Evolutionary conservation across 345 rosid species (phyloP).

Genomic region (Eutrema yunnanense): DNA sequence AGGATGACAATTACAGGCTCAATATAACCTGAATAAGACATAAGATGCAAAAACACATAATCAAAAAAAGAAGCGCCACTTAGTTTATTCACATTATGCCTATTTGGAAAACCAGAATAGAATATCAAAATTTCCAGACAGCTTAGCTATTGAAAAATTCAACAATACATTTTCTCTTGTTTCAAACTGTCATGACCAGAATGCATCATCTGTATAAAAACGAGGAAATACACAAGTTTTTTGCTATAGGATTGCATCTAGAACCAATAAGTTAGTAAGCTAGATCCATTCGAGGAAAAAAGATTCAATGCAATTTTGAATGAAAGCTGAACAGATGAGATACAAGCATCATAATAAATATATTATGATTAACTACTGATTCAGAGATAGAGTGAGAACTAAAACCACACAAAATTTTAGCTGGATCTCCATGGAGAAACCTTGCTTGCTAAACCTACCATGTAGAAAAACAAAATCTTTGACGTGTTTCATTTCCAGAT

Average conservation of each 20-base stretch:
- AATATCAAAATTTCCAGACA: neutral
- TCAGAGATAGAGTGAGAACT: neutral
- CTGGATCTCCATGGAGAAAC: conserved; percentile 15
- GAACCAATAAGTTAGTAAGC: neutral
- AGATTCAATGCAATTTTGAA: neutral
- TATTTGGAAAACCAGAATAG: conserved; percentile 3
- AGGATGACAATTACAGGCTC: conserved; percentile 96
- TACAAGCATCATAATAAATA: neutral
- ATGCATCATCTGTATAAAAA: neutral
- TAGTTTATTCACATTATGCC: neutral
- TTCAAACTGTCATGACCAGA: conserved; percentile 8
- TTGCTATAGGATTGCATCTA: neutral
- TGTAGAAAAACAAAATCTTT: conserved; percentile 92
- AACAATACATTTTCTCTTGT: neutral
- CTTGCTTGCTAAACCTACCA: conserved; percentile 46
- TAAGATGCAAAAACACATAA: conserved; percentile 20
- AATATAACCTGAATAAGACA: conserved; percentile 66
- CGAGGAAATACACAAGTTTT: neutral
- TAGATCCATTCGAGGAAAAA: conserved; percentile 4
- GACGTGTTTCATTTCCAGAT: conserved; percentile 81
- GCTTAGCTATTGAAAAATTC: conserved; percentile 2
- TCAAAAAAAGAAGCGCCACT: conserved; percentile 16
- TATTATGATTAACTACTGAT: neutral
- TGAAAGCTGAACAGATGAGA: neutral
- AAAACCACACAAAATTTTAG: neutral